Evolutionary conservation across 345 rosid genomes (phyloP), one percentile per base, ranked within the genome.

Genomic region (Populus pruinosa): DNA sequence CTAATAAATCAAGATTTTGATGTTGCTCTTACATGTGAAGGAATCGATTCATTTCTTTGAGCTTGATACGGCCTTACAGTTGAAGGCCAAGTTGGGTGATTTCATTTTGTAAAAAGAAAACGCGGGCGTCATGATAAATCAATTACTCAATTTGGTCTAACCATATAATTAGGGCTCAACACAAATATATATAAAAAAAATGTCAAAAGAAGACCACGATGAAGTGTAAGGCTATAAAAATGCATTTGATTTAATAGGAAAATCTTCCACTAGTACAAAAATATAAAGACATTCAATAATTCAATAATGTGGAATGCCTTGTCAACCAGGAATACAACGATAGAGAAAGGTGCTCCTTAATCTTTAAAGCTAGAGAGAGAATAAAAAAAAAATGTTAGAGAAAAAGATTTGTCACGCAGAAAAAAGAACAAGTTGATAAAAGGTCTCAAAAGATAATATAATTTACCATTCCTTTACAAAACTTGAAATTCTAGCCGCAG

Each of bases 401-500:
- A 64, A 43, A 73, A 78, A 72, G 74, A 61, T n/a, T 7, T 71
- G 56, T 69, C 70, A 74, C 25, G 12, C 14, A 21, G 38, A 55
- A 6, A 12, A 47, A 41, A 20, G 43, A 50, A 73, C 69, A 65
- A 75, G 36, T 14, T 18, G 63, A 55, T 62, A 64, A 49, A 69
- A 72, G 65, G 64, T 49, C 18, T 64, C 59, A 17, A 25, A 72
- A 75, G 67, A 80, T 64, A 21, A 71, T 61, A 38, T 35, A 77
- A 36, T 76, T 73, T 62, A 72, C n/a, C 62, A 69, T 67, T 53
- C 33, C 55, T 50, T 49, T 0, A 29, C 76, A 76, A 75, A 74
- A 72, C 33, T 29, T 36, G 33, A 71, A 38, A 77, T 61, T 25
- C 73, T 67, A 27, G 50, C 66, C 71, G 62, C 59, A 47, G 17